These are phyloP conservation scores for Rhodotorula taiwanensis DNA, from an alignment of 768 basidiomycete species.

Conservation along the genomic window DNA sequence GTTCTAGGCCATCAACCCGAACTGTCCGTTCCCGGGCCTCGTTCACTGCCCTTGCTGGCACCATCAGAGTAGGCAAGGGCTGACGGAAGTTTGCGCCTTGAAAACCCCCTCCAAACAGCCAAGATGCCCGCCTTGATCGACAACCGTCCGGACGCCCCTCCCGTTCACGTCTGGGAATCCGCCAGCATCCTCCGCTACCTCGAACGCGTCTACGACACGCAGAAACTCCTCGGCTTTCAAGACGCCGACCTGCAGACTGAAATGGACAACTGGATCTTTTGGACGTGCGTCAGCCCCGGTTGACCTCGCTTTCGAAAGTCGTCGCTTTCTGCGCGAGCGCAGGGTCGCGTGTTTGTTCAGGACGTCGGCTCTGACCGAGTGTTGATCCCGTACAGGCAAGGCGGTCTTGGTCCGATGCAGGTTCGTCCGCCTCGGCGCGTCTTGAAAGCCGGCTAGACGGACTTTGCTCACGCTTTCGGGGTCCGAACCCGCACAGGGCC, in stretches of 20 bases:
- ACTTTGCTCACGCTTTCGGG: too few relatives aligned
- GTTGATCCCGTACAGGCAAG: too few relatives aligned
- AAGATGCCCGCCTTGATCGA: slow-evolving; percentile 29
- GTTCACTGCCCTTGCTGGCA: neutral
- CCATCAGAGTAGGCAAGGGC: neutral
- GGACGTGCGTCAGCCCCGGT: too few relatives aligned
- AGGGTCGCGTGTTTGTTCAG: too few relatives aligned
- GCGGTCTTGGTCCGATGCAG: slow-evolving; percentile 14
- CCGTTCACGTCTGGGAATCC: slow-evolving; percentile 7
- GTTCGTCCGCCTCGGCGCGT: neutral
- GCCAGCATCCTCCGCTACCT: slow-evolving; percentile 25
- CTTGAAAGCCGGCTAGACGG: neutral
- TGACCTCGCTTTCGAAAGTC: too few relatives aligned
- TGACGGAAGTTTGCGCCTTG: too few relatives aligned
- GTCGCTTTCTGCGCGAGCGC: neutral
- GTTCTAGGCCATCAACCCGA: slow-evolving; percentile 26
- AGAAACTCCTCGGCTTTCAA: slow-evolving; percentile 7
- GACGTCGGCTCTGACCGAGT: too few relatives aligned
- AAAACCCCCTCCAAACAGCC: neutral
- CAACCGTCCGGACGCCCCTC: slow-evolving; percentile 11
- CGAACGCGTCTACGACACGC: slow-evolving; percentile 12
- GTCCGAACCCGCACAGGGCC: too few relatives aligned
- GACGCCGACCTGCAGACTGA: slow-evolving; percentile 16
- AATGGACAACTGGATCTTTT: slow-evolving; percentile 22
- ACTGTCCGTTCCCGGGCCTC: slow-evolving; percentile 12